Conservation (phyloP, 495 filamentous ascomycete species). For the Aspergillus nanangensis region DNA sequence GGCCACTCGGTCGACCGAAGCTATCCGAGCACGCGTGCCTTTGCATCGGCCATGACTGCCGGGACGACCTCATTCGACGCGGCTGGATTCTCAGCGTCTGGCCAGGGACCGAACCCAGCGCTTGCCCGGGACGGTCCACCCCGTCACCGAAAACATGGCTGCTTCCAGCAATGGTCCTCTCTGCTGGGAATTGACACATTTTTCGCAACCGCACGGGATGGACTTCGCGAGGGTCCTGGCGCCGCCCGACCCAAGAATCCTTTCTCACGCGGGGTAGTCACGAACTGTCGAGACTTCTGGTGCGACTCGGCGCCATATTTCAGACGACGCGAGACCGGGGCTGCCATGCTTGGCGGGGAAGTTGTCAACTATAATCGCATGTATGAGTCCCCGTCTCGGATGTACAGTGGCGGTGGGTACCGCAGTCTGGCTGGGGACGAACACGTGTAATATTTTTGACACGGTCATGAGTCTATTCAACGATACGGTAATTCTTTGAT, state of each 20-base stretch:
- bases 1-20: constrained; percentile 54
- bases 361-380: constrained; percentile 80
- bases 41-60: constrained; percentile 75
- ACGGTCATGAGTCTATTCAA: neutral
- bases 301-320: constrained; percentile 83
- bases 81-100: constrained; percentile 60
- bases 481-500: neutral
- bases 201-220: constrained; percentile 71
- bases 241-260: constrained; percentile 62
- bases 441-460: constrained; percentile 14
- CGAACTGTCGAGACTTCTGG: constrained; percentile 96
- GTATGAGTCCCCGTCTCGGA: constrained; percentile 76
- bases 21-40: constrained; percentile 54
- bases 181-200: constrained; percentile 90
- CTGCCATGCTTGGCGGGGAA: constrained; percentile 72
- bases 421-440: constrained; percentile 40
- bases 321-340: constrained; percentile 65
- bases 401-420: constrained; percentile 45
- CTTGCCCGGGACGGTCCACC: constrained; percentile 32
- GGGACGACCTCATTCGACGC: constrained; percentile 62
- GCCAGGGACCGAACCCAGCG: constrained; percentile 44
- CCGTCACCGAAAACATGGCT: constrained; percentile 50
- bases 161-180: constrained; percentile 72
- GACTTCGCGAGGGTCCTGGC: constrained; percentile 50
- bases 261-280: constrained; percentile 73